These are phyloP conservation scores for Auricularia auricula-judae DNA, from an alignment of 768 basidiomycete genomes.

Conservation along the genomic window DNA sequence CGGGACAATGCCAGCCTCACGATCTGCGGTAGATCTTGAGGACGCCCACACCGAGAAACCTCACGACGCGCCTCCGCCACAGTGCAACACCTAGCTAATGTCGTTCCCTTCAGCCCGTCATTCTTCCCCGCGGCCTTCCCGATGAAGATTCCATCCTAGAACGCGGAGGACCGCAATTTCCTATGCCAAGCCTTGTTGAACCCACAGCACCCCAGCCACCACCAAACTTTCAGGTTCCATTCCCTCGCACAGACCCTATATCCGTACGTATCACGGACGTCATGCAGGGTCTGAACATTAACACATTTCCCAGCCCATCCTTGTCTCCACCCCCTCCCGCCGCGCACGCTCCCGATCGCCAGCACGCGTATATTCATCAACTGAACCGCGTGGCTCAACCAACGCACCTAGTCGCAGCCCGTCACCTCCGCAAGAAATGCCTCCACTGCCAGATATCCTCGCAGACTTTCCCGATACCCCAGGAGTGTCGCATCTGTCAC, in stretches of 20 bases:
- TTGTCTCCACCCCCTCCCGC: neutral
- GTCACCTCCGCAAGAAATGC: neutral
- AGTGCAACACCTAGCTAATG: no score
- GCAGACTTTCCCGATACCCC: neutral
- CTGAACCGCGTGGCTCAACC: neutral
- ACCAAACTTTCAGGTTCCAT: neutral
- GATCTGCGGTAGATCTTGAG: no score
- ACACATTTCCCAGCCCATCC: neutral
- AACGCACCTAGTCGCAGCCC: neutral
- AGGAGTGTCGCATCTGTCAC: neutral
- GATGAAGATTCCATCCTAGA: neutral
- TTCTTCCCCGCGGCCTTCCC: neutral
- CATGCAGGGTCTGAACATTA: neutral
- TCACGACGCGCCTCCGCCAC: no score
- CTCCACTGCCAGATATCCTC: neutral
- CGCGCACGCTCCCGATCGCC: neutral
- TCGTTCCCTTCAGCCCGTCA: neutral
- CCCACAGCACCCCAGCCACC: neutral
- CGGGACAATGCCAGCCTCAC: no score
- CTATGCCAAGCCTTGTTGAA: neutral
- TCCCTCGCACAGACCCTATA: no score
- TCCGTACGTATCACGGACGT: neutral
- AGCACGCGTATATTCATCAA: neutral
- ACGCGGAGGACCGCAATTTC: neutral
- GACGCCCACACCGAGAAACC: no score